These are phyloP conservation scores for Aspergillus fijiensis DNA, from an alignment of 2,329 filamentous ascomycete species.

Conservation along the genomic window DNA sequence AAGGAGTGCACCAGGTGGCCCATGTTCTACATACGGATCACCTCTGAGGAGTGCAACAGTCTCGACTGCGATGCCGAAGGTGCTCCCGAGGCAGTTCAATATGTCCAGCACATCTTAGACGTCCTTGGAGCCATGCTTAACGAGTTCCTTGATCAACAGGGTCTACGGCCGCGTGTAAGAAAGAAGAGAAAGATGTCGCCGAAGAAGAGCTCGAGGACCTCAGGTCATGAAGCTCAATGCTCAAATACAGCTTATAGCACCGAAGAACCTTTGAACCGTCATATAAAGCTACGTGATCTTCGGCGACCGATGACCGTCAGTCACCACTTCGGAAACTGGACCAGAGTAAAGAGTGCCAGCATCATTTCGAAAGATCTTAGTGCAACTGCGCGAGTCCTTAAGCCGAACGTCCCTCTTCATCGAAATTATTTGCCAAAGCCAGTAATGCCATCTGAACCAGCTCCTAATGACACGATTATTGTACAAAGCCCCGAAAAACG, in stretches of 20 bases:
- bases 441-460: neutral
- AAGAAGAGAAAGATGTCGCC: conserved; percentile 16
- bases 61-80: conserved; percentile 42
- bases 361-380: conserved; percentile 3
- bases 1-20: conserved; percentile 80
- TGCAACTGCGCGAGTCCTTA: neutral
- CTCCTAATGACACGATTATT: neutral
- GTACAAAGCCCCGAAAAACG: neutral
- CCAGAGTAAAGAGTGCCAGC: conserved; percentile 41
- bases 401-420: neutral
- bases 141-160: conserved; percentile 72
- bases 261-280: conserved; percentile 26
- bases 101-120: conserved; percentile 59
- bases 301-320: conserved; percentile 14
- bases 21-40: conserved; percentile 80
- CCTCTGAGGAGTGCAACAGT: conserved; percentile 45
- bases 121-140: conserved; percentile 67
- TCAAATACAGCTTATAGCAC: conserved; percentile 8
- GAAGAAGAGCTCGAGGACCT: neutral
- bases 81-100: conserved; percentile 37
- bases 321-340: conserved; percentile 40
- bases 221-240: neutral
- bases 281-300: conserved; percentile 34
- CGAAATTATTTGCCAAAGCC: neutral
- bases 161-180: conserved; percentile 59